Evolutionary conservation across 2,329 filamentous ascomycete genomes (phyloP).

Genomic region (Alternaria alternata): DNA sequence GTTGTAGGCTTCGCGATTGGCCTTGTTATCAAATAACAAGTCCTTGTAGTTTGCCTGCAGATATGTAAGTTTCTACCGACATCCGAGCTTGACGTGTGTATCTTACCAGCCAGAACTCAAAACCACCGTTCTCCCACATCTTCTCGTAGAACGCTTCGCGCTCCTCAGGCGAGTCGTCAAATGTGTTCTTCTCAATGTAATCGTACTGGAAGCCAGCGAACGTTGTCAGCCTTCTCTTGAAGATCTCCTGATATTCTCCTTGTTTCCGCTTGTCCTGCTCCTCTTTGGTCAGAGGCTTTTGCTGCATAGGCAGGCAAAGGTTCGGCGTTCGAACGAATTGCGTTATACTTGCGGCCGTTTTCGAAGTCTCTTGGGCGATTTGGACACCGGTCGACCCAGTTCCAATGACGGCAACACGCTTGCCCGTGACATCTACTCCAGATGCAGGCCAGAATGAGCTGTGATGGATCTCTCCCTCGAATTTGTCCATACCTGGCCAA

Average conservation of each 20-base stretch:
- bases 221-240: slow-evolving; percentile 59
- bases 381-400: slow-evolving; percentile 72
- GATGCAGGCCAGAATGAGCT: slow-evolving; percentile 68
- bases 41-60: slow-evolving; percentile 47
- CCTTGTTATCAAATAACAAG: slow-evolving; percentile 51
- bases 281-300: slow-evolving; percentile 56
- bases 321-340: slow-evolving; percentile 76
- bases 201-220: slow-evolving; percentile 69
- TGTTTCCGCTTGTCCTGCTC: slow-evolving; percentile 59
- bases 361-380: slow-evolving; percentile 67
- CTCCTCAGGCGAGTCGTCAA: slow-evolving; percentile 54
- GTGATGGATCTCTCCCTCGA: slow-evolving; percentile 67
- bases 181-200: slow-evolving; percentile 63
- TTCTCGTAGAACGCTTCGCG: slow-evolving; percentile 55
- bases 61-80: background rate
- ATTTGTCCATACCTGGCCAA: slow-evolving; percentile 67
- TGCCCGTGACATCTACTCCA: slow-evolving; percentile 64
- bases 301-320: slow-evolving; percentile 68
- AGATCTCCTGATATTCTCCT: slow-evolving; percentile 57
- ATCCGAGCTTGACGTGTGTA: slow-evolving; percentile 34
- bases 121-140: slow-evolving; percentile 52
- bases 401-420: slow-evolving; percentile 69
- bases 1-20: slow-evolving; percentile 56
- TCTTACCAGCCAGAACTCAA: slow-evolving; percentile 55
- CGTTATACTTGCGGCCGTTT: slow-evolving; percentile 59